Conservation (phyloP, 78 protist species). For the Thecamonas trahens region DNA sequence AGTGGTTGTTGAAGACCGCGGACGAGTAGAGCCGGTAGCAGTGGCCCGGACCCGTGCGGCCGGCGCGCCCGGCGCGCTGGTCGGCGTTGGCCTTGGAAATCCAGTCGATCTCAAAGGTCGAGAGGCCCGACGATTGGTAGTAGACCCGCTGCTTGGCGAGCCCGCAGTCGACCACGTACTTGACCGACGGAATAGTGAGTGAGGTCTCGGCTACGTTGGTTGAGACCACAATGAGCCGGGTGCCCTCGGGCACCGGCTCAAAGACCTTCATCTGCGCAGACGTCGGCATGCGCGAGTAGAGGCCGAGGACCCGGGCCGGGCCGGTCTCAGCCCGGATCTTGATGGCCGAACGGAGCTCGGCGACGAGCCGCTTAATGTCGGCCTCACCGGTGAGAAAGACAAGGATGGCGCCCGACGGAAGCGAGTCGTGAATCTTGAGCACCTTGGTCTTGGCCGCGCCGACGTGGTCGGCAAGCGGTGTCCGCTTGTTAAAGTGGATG, state of each 20-base stretch:
- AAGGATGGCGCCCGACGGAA: constrained; percentile 93
- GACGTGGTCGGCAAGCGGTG: constrained; percentile 56
- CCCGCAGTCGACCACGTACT: constrained; percentile 82
- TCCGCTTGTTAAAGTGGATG: constrained; percentile 74
- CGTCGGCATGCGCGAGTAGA: constrained; percentile 79
- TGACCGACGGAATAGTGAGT: constrained; percentile 91
- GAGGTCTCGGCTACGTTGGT: constrained; percentile 99
- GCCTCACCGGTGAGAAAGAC: constrained; percentile 90
- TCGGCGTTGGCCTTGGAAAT: constrained; percentile 62
- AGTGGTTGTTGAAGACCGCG: constrained; percentile 66
- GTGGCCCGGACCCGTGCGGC: constrained; percentile 89
- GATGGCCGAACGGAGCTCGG: constrained; percentile 26
- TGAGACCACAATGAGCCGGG: constrained; percentile 89
- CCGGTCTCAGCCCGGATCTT: background rate
- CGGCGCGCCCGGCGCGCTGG: constrained; percentile 88
- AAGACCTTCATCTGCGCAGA: constrained; percentile 73
- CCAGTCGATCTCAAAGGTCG: constrained; percentile 70
- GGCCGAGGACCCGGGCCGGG: constrained; percentile 85
- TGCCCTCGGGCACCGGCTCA: constrained; percentile 51
- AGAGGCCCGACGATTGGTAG: constrained; percentile 33
- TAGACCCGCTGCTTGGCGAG: constrained; percentile 42
- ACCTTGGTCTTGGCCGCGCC: constrained; percentile 59
- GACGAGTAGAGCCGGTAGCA: constrained; percentile 79
- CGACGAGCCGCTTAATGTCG: constrained; percentile 67
- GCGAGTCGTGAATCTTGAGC: constrained; percentile 65